Conservation (phyloP, 139 green algal genomes). For the Yamagishiella unicocca region DNA sequence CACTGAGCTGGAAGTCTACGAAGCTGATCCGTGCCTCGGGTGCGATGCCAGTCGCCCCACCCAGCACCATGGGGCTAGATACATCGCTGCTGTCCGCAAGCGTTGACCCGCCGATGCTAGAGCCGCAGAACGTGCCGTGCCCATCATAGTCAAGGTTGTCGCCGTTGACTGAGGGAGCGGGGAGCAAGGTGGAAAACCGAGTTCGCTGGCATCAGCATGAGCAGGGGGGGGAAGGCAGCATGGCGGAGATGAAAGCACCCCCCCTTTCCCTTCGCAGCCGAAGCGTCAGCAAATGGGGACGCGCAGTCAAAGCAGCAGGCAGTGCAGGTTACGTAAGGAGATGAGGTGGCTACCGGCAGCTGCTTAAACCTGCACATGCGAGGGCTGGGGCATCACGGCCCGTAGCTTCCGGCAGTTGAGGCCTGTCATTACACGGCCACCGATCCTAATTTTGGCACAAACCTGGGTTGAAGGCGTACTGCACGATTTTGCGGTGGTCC, state of each 20-base stretch:
- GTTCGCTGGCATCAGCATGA: too few species aligned
- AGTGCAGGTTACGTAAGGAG: too few species aligned
- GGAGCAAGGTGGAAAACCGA: not conserved
- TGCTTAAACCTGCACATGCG: too few species aligned
- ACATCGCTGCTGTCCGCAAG: not conserved
- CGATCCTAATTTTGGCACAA: not conserved
- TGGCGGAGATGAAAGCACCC: not conserved
- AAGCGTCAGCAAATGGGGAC: too few species aligned
- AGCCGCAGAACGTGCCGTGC: not conserved
- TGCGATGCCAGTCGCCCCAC: not conserved
- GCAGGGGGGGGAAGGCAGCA: too few species aligned
- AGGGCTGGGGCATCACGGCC: too few species aligned
- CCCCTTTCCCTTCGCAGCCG: too few species aligned
- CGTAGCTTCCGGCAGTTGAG: too few species aligned
- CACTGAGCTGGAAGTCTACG: not conserved
- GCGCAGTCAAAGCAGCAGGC: too few species aligned
- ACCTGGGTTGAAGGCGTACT: slow-evolving; percentile 25
- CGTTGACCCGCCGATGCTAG: not conserved
- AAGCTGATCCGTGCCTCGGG: not conserved
- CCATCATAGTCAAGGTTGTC: not conserved
- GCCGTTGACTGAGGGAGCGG: not conserved
- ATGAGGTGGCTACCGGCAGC: too few species aligned
- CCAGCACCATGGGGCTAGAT: not conserved
- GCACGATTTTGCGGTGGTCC: slow-evolving; percentile 11
- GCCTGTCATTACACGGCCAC: too few species aligned